These are phyloP conservation scores for Silene latifolia DNA, from an alignment of 148 eudicot genomes.

Conservation along the genomic window DNA sequence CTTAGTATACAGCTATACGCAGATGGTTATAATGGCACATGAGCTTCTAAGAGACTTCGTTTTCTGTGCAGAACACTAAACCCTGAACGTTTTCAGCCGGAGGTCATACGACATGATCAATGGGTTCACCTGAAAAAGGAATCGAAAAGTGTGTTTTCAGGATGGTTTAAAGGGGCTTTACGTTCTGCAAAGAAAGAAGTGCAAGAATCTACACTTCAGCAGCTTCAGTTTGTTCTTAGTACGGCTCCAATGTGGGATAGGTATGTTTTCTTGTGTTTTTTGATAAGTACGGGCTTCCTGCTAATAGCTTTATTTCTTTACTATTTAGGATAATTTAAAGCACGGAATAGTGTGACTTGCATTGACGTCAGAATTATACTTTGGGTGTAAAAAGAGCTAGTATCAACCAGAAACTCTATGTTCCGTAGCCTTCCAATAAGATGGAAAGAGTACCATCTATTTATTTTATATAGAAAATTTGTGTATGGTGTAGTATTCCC, in stretches of 20 bases:
- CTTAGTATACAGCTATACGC: background rate
- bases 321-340: background rate
- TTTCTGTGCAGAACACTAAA: constrained; percentile 43
- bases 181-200: constrained; percentile 60
- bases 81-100: constrained; percentile 57
- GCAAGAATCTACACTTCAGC: constrained; percentile 65
- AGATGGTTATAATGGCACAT: background rate
- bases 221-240: constrained; percentile 58
- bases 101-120: constrained; percentile 79
- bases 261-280: constrained; percentile 33
- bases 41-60: constrained; percentile 10
- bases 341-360: background rate
- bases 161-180: constrained; percentile 80
- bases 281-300: background rate
- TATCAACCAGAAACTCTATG: background rate
- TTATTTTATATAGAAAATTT: no score
- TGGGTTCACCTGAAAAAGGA: constrained; percentile 67
- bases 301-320: background rate
- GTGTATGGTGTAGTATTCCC: background rate
- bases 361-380: background rate
- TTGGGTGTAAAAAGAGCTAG: background rate
- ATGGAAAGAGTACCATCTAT: background rate
- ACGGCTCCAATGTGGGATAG: constrained; percentile 93
- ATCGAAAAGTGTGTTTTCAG: constrained; percentile 47
- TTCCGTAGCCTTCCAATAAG: background rate